Percentiles rank a stretch among this genome's conserved stretches.
phyloP scores from a whole-genome alignment of 176 grass and related monocot species.

The Ensete ventricosum region DNA sequence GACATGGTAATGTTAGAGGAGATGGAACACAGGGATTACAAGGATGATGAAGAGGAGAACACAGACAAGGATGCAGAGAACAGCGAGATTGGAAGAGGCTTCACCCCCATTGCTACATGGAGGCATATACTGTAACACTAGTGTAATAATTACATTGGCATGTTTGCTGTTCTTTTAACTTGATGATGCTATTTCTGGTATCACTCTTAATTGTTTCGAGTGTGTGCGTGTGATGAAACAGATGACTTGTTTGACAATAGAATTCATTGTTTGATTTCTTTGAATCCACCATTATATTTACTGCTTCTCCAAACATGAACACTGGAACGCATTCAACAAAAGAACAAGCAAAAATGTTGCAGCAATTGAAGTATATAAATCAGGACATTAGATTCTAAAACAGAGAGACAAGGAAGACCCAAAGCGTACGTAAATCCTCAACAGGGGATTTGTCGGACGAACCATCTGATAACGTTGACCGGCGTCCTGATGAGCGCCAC shows the following conservation, averaged over 20 bases:
- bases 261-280: too few relatives aligned
- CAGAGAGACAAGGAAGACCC: neutral
- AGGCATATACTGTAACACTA: neutral
- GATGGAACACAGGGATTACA: too few relatives aligned
- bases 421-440: neutral
- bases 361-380: too few relatives aligned
- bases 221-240: neutral
- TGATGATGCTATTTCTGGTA: neutral
- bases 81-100: neutral
- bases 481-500: constrained; percentile 52
- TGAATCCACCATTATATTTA: neutral
- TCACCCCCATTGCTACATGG: neutral
- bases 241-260: too few relatives aligned
- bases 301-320: too few relatives aligned
- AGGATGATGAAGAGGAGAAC: too few relatives aligned
- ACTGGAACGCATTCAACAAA: too few relatives aligned
- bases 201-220: neutral
- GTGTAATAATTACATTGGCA: neutral
- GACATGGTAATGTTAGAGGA: too few relatives aligned
- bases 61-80: neutral
- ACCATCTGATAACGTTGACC: constrained; percentile 47
- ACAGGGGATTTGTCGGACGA: constrained; percentile 44
- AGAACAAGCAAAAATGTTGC: too few relatives aligned
- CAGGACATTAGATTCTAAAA: too few relatives aligned
- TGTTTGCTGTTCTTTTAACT: neutral